Base-by-base conservation (phyloP, 257 asterid genomes). In the Nicotiana knightiana region DNA sequence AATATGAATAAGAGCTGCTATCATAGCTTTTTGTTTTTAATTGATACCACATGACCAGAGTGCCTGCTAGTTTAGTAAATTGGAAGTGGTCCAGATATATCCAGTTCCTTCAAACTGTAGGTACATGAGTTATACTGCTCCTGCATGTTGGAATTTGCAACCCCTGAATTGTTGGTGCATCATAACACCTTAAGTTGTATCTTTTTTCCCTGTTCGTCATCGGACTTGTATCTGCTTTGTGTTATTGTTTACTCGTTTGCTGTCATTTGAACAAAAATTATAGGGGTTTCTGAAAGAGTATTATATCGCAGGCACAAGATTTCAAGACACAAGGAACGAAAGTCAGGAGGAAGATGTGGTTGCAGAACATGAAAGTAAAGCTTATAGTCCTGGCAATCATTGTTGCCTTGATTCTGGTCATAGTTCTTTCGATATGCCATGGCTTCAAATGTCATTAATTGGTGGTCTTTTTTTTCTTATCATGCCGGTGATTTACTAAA, bases 341-440 rank as follows among this genome's bases (percentile, higher is more conserved):
- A 85, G 92, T 95, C 91, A 92, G 97, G 91, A 91, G 98, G 80
- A 93, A 87, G 88, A 95, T 95, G 97, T 95, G 98, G 98, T 67
- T 92, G 81, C 94, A 93, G 87, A 95, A 95, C 66, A 95, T 95
- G 98, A 95, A 95, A 91, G 88, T 95, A 87, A 94, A 94, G 93
- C 96, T 94, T 71, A 94, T 94, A 70, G 98, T 94, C 84, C 94
- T 94, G 57, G 98, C 87, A 67, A 95, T 95, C 35, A 90, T 95
- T 80, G 76, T 93, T 54, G 98, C 98, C 46, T 87, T 95, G 92
- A 93, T 95, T 87, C 90, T 95, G 58, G 92, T 95, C 88, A 92
- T 95, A 62, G 94, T 95, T 59, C 80, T 95, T 81, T 95, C 98
- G 1, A 85, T 92, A 59, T 95, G 98, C 83, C 89, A 91, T 83